Evolutionary conservation across 139 green algal genomes (phyloP), one percentile per base, ranked within the genome.

Genomic region (Micromonas pusilla): DNA sequence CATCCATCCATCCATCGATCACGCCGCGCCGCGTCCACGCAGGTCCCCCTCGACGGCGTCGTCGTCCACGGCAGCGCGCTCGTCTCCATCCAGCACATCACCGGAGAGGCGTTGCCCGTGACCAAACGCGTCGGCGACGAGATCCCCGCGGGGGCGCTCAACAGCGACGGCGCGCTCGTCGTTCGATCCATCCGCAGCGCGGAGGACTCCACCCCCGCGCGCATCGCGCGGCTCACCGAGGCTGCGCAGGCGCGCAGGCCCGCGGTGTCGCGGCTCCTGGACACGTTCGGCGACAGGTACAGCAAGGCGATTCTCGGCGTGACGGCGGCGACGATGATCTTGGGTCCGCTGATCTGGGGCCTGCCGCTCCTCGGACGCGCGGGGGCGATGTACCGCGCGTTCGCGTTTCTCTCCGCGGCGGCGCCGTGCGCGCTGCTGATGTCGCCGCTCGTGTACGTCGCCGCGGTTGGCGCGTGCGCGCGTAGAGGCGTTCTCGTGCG

Each of bases 341-440:
- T 80, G 3, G 76, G 63, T 13, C 85, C 84, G 9, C 36, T 89
- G 28, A 37, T 88, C 30, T 80, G 88, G 60, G 79, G 79, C 30
- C 21, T 78, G 66, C 73, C 66, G 31, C 37, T 79, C 54, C 37
- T 79, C 25, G 73, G 74, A 16, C 52, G 32, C 6, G 36, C 23
- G 5, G 85, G 85, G 20, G 86, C 84, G 28, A 64, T 88, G 30
- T 87, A 89, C 60, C 81, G 85, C 21, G 78, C 80, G 25, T 71
- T 88, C 19, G 84, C 74, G 2, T 76, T 89, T 26, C 80, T 89
- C 76, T 80, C 83, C 39, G 85, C 85, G 34, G 84, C 84, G 52
- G 85, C 85, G 62, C 85, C 85, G 23, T 89, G 85, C 70, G 83
- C 85, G 36, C 73, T 89, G 0, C 72, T 80, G 23, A 82, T 88